Evolutionary conservation across 2,329 filamentous ascomycete species (phyloP).

Genomic region (Diplocarpon rosae): DNA sequence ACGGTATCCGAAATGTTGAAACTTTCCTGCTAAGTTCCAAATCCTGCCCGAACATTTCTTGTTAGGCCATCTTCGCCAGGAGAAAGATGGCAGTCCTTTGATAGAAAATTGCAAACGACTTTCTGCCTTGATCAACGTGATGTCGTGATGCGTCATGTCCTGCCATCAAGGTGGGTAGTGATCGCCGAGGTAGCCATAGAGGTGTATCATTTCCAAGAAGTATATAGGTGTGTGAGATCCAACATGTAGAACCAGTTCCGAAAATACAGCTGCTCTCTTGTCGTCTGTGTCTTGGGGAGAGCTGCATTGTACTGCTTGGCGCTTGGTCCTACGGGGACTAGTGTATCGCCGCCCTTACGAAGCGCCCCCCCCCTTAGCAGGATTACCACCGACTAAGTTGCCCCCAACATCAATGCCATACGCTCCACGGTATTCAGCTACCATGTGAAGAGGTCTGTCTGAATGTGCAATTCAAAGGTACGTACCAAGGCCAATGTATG

Average conservation of each 20-base stretch:
- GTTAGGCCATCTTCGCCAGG: too few species aligned
- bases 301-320: neutral
- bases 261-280: neutral
- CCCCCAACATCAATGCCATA: neutral
- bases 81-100: too few species aligned
- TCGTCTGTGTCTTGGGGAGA: neutral
- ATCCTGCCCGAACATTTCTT: too few species aligned
- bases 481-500: neutral
- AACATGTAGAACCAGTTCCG: constrained; percentile 3
- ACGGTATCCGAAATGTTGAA: too few species aligned
- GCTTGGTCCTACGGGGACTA: neutral
- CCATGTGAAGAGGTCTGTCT: neutral
- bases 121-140: too few species aligned
- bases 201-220: constrained; percentile 1
- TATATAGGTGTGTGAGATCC: too few species aligned
- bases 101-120: too few species aligned
- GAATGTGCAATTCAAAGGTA: neutral
- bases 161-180: constrained; percentile 3
- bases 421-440: neutral
- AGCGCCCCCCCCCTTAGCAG: neutral
- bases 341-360: constrained; percentile 4
- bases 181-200: constrained; percentile 6
- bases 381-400: neutral
- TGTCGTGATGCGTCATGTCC: too few species aligned
- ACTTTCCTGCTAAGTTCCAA: too few species aligned